These are phyloP conservation scores for Tephrocybe sp. DNA, from an alignment of 768 basidiomycete species.

Conservation along the genomic window DNA sequence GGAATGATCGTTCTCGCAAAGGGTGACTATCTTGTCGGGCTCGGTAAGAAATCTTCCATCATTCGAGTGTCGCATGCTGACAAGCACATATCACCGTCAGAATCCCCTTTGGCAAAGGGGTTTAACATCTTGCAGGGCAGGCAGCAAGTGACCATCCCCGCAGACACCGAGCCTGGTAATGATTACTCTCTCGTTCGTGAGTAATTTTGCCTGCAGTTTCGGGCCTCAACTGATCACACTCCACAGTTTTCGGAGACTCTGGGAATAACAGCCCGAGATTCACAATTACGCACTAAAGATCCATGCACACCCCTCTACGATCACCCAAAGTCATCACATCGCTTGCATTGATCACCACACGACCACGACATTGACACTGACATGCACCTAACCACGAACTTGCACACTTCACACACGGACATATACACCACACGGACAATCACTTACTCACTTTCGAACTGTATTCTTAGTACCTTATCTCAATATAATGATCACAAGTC, in stretches of 20 bases:
- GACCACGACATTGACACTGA: slow-evolving; percentile 13
- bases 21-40: slow-evolving; percentile 25
- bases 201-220: slow-evolving; percentile 17
- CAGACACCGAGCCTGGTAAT: slow-evolving; percentile 25
- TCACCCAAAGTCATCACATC: slow-evolving; percentile 1
- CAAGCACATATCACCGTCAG: slow-evolving; percentile 16
- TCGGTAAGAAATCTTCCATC: slow-evolving; percentile 22
- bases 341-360: slow-evolving; percentile 8
- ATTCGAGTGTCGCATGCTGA: background rate
- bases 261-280: slow-evolving; percentile 42
- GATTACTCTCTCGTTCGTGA: slow-evolving; percentile 40
- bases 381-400: slow-evolving; percentile 8
- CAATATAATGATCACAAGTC: slow-evolving; percentile 10
- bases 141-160: slow-evolving; percentile 33
- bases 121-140: slow-evolving; percentile 39
- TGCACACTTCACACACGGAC: slow-evolving; percentile 12
- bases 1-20: slow-evolving; percentile 45
- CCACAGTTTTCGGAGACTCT: slow-evolving; percentile 32
- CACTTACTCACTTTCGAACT: background rate
- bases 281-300: slow-evolving; percentile 36
- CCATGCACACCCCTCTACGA: slow-evolving; percentile 2
- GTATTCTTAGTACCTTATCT: slow-evolving; percentile 16
- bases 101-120: slow-evolving; percentile 27
- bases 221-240: background rate
- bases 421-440: background rate